Evolutionary conservation across 192 early-diverging fungal genomes (phyloP).

Genomic region (Coemansia reversa): DNA sequence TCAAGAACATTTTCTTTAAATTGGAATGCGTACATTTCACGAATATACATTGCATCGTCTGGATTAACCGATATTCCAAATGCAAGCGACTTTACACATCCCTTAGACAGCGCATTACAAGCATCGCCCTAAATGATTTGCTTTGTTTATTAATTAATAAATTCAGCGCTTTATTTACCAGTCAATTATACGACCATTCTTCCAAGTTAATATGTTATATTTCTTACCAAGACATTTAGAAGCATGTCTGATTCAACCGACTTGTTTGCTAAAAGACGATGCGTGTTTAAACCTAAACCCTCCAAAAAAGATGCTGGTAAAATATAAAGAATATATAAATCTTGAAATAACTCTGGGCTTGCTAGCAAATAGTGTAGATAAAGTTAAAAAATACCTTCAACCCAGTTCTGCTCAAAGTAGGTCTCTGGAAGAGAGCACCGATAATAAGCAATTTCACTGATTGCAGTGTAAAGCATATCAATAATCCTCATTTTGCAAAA

Average conservation of each 20-base stretch:
- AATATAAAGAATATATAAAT: too few relatives aligned
- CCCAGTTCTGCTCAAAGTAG: constrained; percentile 21
- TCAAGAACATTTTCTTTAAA: constrained; percentile 1
- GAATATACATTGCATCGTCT: constrained; percentile 23
- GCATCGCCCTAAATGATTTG: constrained; percentile 27
- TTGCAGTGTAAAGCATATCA: constrained; percentile 26
- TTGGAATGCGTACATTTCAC: constrained; percentile 51
- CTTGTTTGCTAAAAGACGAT: constrained; percentile 22
- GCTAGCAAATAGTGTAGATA: too few relatives aligned
- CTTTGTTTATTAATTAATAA: background rate
- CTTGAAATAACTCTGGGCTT: too few relatives aligned
- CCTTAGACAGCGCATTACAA: constrained; percentile 19
- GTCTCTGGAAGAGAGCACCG: constrained; percentile 40
- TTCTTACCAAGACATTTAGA: constrained; percentile 26
- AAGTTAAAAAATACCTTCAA: constrained; percentile 19
- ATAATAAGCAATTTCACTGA: constrained; percentile 42
- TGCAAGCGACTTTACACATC: constrained; percentile 23
- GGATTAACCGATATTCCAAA: constrained; percentile 33
- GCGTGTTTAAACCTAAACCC: constrained; percentile 11
- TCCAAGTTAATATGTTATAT: background rate
- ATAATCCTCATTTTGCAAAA: constrained; percentile 17
- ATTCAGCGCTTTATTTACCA: background rate
- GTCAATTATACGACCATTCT: background rate
- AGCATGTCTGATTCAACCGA: constrained; percentile 38
- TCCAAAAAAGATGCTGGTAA: background rate